Conservation (phyloP, 306 rosid species). For the Rubus idaeus region DNA sequence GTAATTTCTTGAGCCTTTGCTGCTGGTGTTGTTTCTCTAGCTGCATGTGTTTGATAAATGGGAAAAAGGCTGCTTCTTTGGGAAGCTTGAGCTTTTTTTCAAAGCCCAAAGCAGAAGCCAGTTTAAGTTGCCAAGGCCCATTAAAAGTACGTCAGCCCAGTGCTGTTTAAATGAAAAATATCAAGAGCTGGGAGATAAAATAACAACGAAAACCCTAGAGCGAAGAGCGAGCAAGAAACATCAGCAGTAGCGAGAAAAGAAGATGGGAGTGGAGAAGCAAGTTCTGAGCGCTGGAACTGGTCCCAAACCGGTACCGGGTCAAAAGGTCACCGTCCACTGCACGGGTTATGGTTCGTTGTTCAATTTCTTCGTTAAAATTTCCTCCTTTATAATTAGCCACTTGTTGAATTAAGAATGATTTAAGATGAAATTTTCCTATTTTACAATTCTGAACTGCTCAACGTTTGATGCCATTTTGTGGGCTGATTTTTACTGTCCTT, state of each 20-base stretch:
- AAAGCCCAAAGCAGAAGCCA: too few relatives aligned
- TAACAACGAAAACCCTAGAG: neutral
- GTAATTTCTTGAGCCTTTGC: too few relatives aligned
- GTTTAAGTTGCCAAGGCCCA: too few relatives aligned
- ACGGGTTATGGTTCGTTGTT: slow-evolving; percentile 71
- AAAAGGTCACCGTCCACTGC: slow-evolving; percentile 90
- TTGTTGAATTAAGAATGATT: neutral
- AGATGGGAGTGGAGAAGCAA: slow-evolving; percentile 91
- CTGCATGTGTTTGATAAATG: too few relatives aligned
- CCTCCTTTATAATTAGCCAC: neutral
- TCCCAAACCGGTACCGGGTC: slow-evolving; percentile 72
- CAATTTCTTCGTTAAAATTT: neutral
- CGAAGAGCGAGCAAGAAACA: neutral
- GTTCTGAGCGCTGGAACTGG: slow-evolving; percentile 71
- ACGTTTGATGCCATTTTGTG: neutral
- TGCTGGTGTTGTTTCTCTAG: too few relatives aligned
- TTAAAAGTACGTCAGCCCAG: too few relatives aligned
- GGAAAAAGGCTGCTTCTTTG: too few relatives aligned
- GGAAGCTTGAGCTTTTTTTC: too few relatives aligned
- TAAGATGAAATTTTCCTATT: too few relatives aligned
- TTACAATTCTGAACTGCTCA: neutral
- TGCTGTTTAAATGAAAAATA: too few relatives aligned
- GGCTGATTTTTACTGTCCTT: neutral
- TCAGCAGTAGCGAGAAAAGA: neutral
- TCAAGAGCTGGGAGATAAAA: neutral